Evolutionary conservation across 169 alveolate species (phyloP).

Genomic region (Eimeria maxima): DNA sequence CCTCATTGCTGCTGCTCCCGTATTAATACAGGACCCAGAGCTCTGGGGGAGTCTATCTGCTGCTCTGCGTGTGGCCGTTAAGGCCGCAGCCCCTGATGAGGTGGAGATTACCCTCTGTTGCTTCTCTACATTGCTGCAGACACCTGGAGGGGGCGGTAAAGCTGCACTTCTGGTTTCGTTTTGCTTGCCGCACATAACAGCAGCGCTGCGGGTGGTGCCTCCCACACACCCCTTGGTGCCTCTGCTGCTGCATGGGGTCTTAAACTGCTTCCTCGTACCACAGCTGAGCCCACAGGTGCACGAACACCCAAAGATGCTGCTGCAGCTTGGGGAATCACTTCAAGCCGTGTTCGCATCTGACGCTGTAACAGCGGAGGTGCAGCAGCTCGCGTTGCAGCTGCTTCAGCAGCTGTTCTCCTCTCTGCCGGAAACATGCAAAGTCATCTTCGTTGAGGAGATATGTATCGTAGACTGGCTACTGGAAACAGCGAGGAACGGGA

Average conservation of each 20-base stretch:
- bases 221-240: not conserved
- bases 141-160: not conserved
- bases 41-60: not conserved
- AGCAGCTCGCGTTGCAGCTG: constrained; percentile 55
- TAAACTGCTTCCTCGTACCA: not conserved
- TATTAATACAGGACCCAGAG: not conserved
- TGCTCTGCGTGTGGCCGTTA: constrained; percentile 8
- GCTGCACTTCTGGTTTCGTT: not conserved
- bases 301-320: constrained; percentile 15
- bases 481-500: constrained; percentile 71
- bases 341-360: constrained; percentile 71
- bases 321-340: constrained; percentile 66
- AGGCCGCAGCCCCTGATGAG: not conserved
- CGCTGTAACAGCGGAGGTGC: constrained; percentile 8
- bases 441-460: constrained; percentile 62
- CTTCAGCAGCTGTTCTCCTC: not conserved
- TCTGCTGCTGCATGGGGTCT: not conserved
- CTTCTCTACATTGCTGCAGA: not conserved
- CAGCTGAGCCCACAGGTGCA: not conserved
- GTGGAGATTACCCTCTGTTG: not conserved
- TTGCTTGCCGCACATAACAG: not conserved
- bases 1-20: not conserved
- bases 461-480: constrained; percentile 84
- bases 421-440: not conserved
- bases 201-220: constrained; percentile 39